Conservation (phyloP, 495 filamentous ascomycete genomes). For the Talaromyces wortmannii region DNA sequence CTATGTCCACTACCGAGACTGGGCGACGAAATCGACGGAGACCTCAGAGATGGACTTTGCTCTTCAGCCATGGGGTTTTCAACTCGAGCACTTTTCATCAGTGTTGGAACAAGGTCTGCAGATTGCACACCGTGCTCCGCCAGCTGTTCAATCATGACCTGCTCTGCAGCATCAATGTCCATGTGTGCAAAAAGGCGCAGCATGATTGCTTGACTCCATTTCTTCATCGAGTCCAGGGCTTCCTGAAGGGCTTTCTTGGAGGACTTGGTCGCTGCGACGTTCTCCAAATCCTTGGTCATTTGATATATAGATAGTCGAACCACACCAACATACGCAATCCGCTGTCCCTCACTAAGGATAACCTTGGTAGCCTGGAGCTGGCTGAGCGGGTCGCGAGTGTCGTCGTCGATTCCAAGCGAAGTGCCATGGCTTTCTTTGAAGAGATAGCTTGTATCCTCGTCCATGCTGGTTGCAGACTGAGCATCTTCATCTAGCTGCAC, state of each 20-base stretch:
- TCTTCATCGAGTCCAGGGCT: slow-evolving; percentile 71
- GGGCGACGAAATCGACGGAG: slow-evolving; percentile 19
- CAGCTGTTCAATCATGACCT: slow-evolving; percentile 98
- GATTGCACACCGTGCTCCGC: slow-evolving; percentile 85
- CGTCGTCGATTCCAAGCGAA: slow-evolving; percentile 61
- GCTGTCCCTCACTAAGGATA: slow-evolving; percentile 88
- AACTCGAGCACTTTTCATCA: slow-evolving; percentile 92
- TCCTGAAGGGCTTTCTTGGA: slow-evolving; percentile 63
- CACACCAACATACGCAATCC: slow-evolving; percentile 92
- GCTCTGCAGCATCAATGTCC: slow-evolving; percentile 84
- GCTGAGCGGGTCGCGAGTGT: slow-evolving; percentile 71
- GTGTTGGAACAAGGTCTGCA: slow-evolving; percentile 68
- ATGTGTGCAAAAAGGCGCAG: slow-evolving; percentile 87
- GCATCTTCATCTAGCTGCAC: slow-evolving; percentile 93
- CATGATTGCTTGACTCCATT: slow-evolving; percentile 99
- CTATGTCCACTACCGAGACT: slow-evolving; percentile 17
- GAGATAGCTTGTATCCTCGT: slow-evolving; percentile 93
- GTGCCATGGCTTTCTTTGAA: slow-evolving; percentile 66
- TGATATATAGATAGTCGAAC: slow-evolving; percentile 68
- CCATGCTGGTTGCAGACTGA: slow-evolving; percentile 88
- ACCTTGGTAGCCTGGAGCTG: slow-evolving; percentile 97
- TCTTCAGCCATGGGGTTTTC: slow-evolving; percentile 80
- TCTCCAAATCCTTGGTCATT: slow-evolving; percentile 64
- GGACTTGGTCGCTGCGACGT: slow-evolving; percentile 41
- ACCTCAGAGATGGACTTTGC: slow-evolving; percentile 8